Conservation (phyloP, 192 early-diverging fungal species). For the Backusella sp. region DNA sequence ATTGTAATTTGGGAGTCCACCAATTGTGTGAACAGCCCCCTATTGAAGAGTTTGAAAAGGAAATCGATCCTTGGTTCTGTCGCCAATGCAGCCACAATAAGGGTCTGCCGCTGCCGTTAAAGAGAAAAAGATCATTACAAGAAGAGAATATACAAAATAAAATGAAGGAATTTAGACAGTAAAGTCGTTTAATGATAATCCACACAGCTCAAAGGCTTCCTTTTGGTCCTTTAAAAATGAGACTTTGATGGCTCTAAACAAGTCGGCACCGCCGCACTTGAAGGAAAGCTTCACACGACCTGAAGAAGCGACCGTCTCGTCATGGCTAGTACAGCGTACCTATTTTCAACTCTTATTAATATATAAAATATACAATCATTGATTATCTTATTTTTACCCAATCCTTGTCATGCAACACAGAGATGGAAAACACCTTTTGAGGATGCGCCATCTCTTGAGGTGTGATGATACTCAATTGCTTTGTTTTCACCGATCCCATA, state of each 20-base stretch:
- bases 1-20: constrained; percentile 23
- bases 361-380: neutral
- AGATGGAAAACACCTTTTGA: constrained; percentile 1
- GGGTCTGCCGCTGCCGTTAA: neutral
- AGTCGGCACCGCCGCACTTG: neutral
- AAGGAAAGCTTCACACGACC: neutral
- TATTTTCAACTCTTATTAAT: neutral
- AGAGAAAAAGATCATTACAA: neutral
- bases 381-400: constrained; percentile 6
- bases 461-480: constrained; percentile 13
- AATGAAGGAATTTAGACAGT: constrained; percentile 4
- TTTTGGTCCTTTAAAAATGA: neutral
- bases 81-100: neutral
- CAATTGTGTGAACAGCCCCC: constrained; percentile 25
- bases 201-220: constrained; percentile 20
- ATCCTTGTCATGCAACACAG: constrained; percentile 10
- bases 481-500: constrained; percentile 25
- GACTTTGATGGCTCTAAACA: constrained; percentile 4
- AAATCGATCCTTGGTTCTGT: constrained; percentile 28
- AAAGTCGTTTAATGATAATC: constrained; percentile 8
- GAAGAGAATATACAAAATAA: constrained; percentile 9
- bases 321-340: neutral
- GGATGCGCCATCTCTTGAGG: constrained; percentile 8
- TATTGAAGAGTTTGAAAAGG: constrained; percentile 19
- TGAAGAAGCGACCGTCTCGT: neutral